Conservation (phyloP, 306 rosid genomes). For the Sechiopsis laciniata region DNA sequence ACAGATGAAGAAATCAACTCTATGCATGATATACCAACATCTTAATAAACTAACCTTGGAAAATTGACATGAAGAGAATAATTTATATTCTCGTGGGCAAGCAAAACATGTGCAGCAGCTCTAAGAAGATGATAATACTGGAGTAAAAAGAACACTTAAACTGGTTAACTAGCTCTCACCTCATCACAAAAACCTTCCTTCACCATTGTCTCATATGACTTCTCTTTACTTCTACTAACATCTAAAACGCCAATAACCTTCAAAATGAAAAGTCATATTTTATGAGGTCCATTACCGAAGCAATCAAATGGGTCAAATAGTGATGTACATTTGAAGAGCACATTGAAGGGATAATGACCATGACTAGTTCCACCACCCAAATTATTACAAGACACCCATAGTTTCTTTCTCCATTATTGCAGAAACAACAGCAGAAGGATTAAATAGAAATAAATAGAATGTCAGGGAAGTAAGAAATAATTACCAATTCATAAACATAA, state of each 20-base stretch:
- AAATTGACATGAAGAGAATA: background rate
- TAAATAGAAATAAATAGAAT: background rate
- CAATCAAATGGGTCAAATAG: background rate
- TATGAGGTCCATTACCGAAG: slow-evolving; percentile 22
- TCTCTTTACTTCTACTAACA: slow-evolving; percentile 74
- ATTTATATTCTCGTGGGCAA: slow-evolving; percentile 15
- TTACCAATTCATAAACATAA: slow-evolving; percentile 82
- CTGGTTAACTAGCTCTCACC: slow-evolving; percentile 38
- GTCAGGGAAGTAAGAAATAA: slow-evolving; percentile 22
- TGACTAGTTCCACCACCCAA: slow-evolving; percentile 7
- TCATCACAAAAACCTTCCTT: slow-evolving; percentile 94
- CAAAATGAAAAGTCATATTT: slow-evolving; percentile 23
- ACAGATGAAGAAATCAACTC: slow-evolving; percentile 2
- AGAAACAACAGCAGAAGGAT: slow-evolving; percentile 9
- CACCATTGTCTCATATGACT: slow-evolving; percentile 77
- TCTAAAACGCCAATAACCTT: slow-evolving; percentile 92
- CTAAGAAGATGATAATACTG: background rate
- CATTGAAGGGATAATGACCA: background rate
- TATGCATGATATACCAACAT: background rate
- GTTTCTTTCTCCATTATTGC: slow-evolving; percentile 3
- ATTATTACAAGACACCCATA: background rate
- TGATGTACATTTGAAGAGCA: slow-evolving; percentile 11
- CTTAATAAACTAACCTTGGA: slow-evolving; percentile 18
- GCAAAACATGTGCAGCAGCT: slow-evolving; percentile 20
- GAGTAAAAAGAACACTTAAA: background rate